Evolutionary conservation across 2,329 filamentous ascomycete species (phyloP), one percentile per base, ranked within the genome.

Genomic region (Berkeleyomyces basicola): DNA sequence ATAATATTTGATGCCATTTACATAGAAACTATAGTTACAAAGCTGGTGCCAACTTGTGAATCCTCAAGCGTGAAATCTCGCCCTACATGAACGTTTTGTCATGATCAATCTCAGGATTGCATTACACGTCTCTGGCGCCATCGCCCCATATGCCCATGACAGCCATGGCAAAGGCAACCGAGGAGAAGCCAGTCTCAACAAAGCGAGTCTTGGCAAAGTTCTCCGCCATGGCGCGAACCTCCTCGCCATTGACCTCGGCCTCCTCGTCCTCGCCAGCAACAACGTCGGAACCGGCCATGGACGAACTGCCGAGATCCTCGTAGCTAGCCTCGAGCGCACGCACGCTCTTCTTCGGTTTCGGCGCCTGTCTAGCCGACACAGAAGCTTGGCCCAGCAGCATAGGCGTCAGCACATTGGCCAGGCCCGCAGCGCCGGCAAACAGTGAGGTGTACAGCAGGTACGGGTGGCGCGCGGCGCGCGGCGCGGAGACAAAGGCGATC

Each of bases 361-460:
- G 31, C 11, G 51, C 40, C 33, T 39, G 4, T 16, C 49, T 11
- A 9, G 36, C 33, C 61, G 23, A 70, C 66, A 53, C 68, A 63
- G 61, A 68, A 65, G 61, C 69, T 66, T 68, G 73, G 42, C 66
- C 64, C 53, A 74, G 72, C 65, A 78, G 68, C 65, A 73, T 73
- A 1, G 79, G 77, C 14, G 79, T 73, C 47, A 82, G 69, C 33
- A 73, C 71, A 63, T 79, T 78, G 49, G 76, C 77, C 53, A 81
- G 76, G 31, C 79, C 79, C 53, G 87, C 82, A 46, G 87, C 75
- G 46, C 79, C 77, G 51, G 84, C 81, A 63, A 90, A 79, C 36
- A 90, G 74, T 2, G 85, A 84, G 11, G 89, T 90, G 83, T 93
- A 96, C 64, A 96, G 74, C 36, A 96, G 83, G 72, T 96, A 97